These are phyloP conservation scores for Cytidiella melzeri DNA, from an alignment of 768 basidiomycete genomes.

Conservation along the genomic window DNA sequence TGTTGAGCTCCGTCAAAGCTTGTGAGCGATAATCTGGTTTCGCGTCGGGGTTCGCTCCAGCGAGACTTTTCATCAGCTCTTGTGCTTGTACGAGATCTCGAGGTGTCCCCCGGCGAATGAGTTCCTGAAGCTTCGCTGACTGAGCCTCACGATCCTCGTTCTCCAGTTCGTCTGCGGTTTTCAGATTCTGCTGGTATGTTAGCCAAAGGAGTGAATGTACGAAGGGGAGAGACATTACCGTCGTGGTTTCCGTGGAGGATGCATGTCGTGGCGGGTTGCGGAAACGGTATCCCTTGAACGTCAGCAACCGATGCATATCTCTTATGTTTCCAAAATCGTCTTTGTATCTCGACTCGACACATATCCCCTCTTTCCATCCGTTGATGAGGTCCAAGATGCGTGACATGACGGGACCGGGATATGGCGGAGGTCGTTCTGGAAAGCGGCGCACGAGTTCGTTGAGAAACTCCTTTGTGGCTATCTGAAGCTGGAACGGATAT, in stretches of 20 bases:
- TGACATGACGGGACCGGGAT: conserved; percentile 92
- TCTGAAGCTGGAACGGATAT: conserved; percentile 95
- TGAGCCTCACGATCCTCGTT: conserved; percentile 93
- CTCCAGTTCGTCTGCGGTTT: conserved; percentile 94
- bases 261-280: conserved; percentile 39
- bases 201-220: neutral
- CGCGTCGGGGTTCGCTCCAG: conserved; percentile 92
- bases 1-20: conserved; percentile 84
- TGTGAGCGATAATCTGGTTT: conserved; percentile 93
- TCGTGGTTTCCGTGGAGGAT: conserved; percentile 29
- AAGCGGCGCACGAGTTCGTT: conserved; percentile 98
- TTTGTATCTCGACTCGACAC: conserved; percentile 82
- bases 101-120: conserved; percentile 93
- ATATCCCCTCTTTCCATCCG: conserved; percentile 92
- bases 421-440: conserved; percentile 94
- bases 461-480: conserved; percentile 94
- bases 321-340: conserved; percentile 95
- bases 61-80: conserved; percentile 93
- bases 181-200: conserved; percentile 72
- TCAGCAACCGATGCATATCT: conserved; percentile 93
- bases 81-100: conserved; percentile 93
- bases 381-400: conserved; percentile 91
- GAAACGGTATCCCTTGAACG: conserved; percentile 89
- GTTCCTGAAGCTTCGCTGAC: conserved; percentile 96
- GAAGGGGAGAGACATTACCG: neutral